Percentiles rank a stretch among this genome's conserved stretches.
phyloP scores from a whole-genome alignment of 1,284 basidiomycete genomes.

The Exobasidium cylindrosporum region DNA sequence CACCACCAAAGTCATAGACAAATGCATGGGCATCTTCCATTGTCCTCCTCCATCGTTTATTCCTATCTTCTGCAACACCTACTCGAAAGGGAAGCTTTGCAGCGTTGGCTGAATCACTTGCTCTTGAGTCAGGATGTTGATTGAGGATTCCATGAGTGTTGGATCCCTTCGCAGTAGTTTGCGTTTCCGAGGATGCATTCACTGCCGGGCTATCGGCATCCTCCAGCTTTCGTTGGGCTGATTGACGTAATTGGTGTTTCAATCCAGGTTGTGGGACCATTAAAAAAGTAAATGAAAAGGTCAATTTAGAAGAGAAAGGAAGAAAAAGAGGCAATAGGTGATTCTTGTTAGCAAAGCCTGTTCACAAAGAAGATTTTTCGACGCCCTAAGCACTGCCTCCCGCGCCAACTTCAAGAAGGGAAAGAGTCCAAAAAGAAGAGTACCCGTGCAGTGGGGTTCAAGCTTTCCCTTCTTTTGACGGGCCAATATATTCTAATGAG shows the following conservation, averaged over 20 bases:
- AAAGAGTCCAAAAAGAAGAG: too few species aligned
- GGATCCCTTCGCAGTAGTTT: constrained; percentile 67
- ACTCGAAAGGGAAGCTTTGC: constrained; percentile 62
- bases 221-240: constrained; percentile 4
- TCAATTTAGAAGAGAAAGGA: too few species aligned
- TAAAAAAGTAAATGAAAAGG: too few species aligned
- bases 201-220: constrained; percentile 22
- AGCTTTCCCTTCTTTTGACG: too few species aligned
- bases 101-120: background rate
- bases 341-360: too few species aligned
- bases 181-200: constrained; percentile 73
- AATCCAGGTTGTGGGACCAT: too few species aligned
- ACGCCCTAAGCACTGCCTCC: too few species aligned
- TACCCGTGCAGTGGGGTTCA: too few species aligned
- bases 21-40: constrained; percentile 99
- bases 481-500: too few species aligned
- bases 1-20: constrained; percentile 83
- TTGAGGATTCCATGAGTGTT: constrained; percentile 70
- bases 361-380: too few species aligned
- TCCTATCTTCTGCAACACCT: constrained; percentile 80
- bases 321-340: too few species aligned
- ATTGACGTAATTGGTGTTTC: background rate
- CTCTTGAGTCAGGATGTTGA: constrained; percentile 16
- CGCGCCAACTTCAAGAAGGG: too few species aligned
- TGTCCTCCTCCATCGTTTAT: constrained; percentile 78